phyloP scores from a whole-genome alignment of 371 early-diverging fungal genomes.

The Syncephalastrum racemosum region DNA sequence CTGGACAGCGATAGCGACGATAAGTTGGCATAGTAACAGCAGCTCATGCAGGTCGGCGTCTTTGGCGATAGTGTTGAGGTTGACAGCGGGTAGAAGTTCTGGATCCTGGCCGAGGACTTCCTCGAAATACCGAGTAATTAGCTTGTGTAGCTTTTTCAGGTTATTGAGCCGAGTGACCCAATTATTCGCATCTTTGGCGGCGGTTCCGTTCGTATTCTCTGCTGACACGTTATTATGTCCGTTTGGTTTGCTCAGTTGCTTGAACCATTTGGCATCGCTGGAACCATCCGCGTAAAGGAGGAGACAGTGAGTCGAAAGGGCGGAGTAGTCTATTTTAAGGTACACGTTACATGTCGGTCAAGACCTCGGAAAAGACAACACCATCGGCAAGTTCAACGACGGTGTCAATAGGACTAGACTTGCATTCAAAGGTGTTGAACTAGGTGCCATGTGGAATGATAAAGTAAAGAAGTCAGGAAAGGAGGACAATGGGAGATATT shows the following conservation, averaged over 20 bases:
- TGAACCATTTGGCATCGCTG: constrained; percentile 92
- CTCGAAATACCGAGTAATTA: constrained; percentile 84
- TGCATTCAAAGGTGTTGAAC: constrained; percentile 74
- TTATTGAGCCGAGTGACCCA: constrained; percentile 93
- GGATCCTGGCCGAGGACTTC: constrained; percentile 75
- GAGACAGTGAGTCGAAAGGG: not conserved
- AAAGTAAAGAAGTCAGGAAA: not conserved
- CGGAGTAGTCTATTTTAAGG: constrained; percentile 2
- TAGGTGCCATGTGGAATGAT: constrained; percentile 19
- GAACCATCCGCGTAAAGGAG: not conserved
- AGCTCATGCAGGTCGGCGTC: constrained; percentile 73
- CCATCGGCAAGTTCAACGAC: constrained; percentile 83
- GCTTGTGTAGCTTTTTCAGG: constrained; percentile 85
- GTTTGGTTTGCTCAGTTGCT: constrained; percentile 47
- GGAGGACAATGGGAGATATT: not conserved
- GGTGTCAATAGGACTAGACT: constrained; percentile 60
- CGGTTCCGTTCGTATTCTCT: constrained; percentile 48
- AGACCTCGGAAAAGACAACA: constrained; percentile 75
- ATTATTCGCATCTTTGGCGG: constrained; percentile 46
- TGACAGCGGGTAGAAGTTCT: constrained; percentile 55
- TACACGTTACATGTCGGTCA: constrained; percentile 77
- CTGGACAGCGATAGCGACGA: constrained; percentile 89
- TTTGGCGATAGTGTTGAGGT: constrained; percentile 83
- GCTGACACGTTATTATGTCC: constrained; percentile 29
- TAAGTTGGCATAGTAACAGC: constrained; percentile 74